Conservation (phyloP, 495 filamentous ascomycete species). For the Cercophora samala region DNA sequence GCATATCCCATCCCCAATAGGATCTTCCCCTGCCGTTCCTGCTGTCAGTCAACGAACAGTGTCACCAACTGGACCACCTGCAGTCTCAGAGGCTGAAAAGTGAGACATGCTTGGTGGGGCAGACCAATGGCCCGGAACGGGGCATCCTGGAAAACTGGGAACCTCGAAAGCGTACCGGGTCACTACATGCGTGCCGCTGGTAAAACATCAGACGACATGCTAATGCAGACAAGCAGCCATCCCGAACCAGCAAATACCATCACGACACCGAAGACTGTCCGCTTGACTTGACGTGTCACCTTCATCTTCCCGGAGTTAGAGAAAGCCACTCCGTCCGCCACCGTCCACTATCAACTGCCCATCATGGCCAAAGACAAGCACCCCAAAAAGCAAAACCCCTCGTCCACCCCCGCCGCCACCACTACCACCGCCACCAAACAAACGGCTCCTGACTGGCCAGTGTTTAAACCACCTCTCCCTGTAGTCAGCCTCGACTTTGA, state of each 20-base stretch:
- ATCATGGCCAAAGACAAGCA: conserved; percentile 31
- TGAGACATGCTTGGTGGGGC: not conserved
- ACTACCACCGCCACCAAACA: not conserved
- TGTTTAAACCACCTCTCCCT: conserved; percentile 69
- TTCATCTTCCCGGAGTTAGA: not conserved
- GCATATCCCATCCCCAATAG: not conserved
- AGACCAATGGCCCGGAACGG: not conserved
- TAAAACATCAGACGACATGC: not conserved
- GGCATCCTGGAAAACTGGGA: not conserved
- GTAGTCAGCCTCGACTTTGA: conserved; percentile 62
- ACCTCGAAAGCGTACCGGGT: not conserved
- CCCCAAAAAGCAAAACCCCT: conserved; percentile 17
- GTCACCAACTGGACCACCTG: conserved; percentile 3
- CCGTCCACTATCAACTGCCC: not conserved
- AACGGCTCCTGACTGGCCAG: conserved; percentile 66
- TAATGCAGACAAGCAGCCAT: not conserved
- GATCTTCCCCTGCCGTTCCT: not conserved
- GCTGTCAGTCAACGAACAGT: not conserved
- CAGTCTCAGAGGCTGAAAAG: conserved; percentile 2
- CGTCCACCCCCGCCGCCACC: conserved; percentile 6
- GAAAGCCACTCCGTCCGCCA: too few relatives aligned
- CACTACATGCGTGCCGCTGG: not conserved
- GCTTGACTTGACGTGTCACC: not conserved
- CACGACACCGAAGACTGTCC: not conserved
- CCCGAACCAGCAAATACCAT: not conserved